phyloP scores from a whole-genome alignment of 352 stramenopile genomes.

The Pythium biforme region DNA sequence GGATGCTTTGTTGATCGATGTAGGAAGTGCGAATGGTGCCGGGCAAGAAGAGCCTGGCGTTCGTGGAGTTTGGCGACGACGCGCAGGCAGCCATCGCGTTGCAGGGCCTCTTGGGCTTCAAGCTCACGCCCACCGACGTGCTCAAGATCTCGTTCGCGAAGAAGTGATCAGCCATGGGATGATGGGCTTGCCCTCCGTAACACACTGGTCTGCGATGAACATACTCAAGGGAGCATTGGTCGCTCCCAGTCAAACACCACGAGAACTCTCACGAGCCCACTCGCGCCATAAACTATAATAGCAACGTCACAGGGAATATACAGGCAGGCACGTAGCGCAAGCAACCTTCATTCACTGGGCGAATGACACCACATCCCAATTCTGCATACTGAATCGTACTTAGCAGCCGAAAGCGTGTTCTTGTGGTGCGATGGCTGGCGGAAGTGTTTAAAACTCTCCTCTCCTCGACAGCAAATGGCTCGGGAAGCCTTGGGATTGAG shows the following conservation, averaged over 20 bases:
- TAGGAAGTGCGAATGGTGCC: constrained; percentile 94
- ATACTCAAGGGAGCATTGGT: no score
- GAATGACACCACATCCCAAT: constrained; percentile 1
- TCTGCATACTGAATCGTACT: constrained; percentile 20
- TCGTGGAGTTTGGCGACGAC: constrained; percentile 95
- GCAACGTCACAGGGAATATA: not conserved
- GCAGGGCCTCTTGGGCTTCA: constrained; percentile 81
- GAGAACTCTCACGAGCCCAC: constrained; percentile 5
- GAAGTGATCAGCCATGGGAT: no score
- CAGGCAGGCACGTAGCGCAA: not conserved
- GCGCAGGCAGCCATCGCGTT: constrained; percentile 77
- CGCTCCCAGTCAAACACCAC: not conserved
- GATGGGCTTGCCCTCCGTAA: no score
- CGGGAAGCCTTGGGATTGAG: not conserved
- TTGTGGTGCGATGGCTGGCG: constrained; percentile 5
- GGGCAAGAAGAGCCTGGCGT: constrained; percentile 92
- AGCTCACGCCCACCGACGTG: constrained; percentile 76
- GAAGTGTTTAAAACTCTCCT: constrained; percentile 15
- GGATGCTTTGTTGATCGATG: constrained; percentile 7
- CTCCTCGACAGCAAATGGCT: constrained; percentile 2
- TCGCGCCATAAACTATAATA: constrained; percentile 24
- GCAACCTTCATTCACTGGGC: not conserved
- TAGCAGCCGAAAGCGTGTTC: constrained; percentile 16
- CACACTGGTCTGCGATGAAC: no score
- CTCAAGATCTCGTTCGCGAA: constrained; percentile 88